Evolutionary conservation across 306 rosid species (phyloP).

Genomic region (Mucuna pruriens): DNA sequence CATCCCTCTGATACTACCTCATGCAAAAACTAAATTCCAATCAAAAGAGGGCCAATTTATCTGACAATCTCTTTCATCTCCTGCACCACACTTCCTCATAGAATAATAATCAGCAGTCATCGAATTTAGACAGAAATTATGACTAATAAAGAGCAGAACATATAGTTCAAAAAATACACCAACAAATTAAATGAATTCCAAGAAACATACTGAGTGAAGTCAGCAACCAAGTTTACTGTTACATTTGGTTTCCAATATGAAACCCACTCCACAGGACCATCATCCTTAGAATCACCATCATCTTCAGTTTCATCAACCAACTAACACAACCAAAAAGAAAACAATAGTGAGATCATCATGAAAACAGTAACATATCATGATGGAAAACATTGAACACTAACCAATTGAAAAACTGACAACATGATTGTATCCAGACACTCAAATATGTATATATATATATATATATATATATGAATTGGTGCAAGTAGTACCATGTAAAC

Average conservation of each 20-base stretch:
- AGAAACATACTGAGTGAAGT: conserved; percentile 77
- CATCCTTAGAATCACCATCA: conserved; percentile 68
- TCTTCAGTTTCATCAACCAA: conserved; percentile 63
- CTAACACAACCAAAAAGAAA: conserved; percentile 53
- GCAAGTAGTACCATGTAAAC: not conserved
- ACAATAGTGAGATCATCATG: conserved; percentile 32
- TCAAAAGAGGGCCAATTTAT: conserved; percentile 21
- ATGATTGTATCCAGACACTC: not conserved
- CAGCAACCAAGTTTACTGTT: conserved; percentile 89
- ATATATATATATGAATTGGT: not conserved
- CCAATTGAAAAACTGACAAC: conserved; percentile 20
- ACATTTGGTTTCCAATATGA: conserved; percentile 92
- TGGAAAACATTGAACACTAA: conserved; percentile 15
- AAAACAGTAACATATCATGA: not conserved
- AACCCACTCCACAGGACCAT: conserved; percentile 77
- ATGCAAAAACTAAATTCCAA: conserved; percentile 27
- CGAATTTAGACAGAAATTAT: not conserved
- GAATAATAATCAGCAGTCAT: conserved; percentile 1
- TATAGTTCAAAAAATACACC: not conserved
- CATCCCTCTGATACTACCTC: not conserved
- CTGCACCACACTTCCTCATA: not conserved
- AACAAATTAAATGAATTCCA: conserved; percentile 15
- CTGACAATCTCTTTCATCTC: not conserved
- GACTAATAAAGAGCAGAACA: not conserved
- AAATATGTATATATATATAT: no score